Conservation (phyloP, 345 rosid species). For the Xanthoceras sorbifolium region DNA sequence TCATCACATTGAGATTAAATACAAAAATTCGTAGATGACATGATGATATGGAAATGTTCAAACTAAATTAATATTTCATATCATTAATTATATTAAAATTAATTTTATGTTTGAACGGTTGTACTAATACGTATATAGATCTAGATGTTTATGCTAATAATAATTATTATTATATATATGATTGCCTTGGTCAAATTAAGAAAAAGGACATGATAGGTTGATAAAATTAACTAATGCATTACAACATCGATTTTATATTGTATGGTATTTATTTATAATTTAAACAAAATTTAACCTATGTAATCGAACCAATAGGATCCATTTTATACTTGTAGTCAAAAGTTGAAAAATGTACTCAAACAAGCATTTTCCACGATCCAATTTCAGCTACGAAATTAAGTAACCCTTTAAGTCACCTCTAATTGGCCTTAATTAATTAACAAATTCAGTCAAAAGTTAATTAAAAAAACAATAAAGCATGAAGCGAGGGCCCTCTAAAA, state of each 20-base stretch:
- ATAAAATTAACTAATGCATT: not conserved
- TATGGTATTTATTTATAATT: too few relatives aligned
- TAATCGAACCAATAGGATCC: too few relatives aligned
- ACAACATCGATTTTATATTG: not conserved
- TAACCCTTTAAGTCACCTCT: not conserved
- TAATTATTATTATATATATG: too few relatives aligned
- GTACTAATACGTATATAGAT: not conserved
- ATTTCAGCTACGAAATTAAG: not conserved
- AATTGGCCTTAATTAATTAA: not conserved
- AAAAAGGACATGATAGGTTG: too few relatives aligned
- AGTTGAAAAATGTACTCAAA: not conserved
- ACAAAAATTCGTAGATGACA: too few relatives aligned
- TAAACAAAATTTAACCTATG: not conserved
- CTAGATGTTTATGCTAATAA: too few relatives aligned
- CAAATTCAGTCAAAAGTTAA: conserved; percentile 3
- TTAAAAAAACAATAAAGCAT: not conserved
- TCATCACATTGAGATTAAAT: too few relatives aligned
- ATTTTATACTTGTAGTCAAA: not conserved
- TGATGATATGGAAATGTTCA: too few relatives aligned
- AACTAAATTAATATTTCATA: too few relatives aligned
- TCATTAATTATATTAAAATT: too few relatives aligned
- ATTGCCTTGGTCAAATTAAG: too few relatives aligned
- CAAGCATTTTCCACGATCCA: not conserved
- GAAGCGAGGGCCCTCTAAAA: conserved; percentile 2
- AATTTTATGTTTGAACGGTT: too few relatives aligned